Conservation (phyloP, 208 protist genomes). For the Trypanosoma congolense region DNA sequence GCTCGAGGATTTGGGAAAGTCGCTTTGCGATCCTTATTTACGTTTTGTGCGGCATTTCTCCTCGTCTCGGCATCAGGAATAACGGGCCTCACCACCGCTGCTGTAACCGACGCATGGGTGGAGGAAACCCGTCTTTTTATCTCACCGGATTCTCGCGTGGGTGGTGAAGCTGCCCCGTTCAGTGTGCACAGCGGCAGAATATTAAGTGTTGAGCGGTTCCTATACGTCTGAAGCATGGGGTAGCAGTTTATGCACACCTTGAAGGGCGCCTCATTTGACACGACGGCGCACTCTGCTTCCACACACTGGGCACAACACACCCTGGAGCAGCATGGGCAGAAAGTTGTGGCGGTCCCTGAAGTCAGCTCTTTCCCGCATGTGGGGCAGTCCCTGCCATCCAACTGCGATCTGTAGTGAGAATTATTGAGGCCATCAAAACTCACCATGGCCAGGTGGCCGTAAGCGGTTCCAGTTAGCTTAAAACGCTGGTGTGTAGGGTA, state of each 20-base stretch:
- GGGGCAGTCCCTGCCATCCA: conserved; percentile 33
- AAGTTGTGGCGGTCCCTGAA: conserved; percentile 40
- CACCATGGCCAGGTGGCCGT: background rate
- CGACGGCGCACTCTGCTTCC: conserved; percentile 32
- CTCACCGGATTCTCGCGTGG: background rate
- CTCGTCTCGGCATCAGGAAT: no score
- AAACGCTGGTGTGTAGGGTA: no score
- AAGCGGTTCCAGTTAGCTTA: no score
- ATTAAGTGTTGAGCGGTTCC: background rate
- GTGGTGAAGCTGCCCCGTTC: background rate
- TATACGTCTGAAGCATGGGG: conserved; percentile 41
- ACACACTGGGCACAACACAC: conserved; percentile 66
- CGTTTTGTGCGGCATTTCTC: no score
- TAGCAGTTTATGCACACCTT: conserved; percentile 64
- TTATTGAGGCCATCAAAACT: background rate
- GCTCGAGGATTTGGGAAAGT: no score
- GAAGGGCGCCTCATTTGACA: conserved; percentile 16
- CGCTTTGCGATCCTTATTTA: no score
- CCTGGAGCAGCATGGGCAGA: conserved; percentile 60
- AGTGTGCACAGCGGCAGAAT: background rate
- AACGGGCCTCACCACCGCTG: no score
- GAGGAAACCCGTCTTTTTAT: background rate
- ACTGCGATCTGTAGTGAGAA: conserved; percentile 23
- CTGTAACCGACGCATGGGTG: no score
- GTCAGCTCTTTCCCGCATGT: conserved; percentile 53